Evolutionary conservation across 306 rosid species (phyloP), one percentile per base, ranked within the genome.

Genomic region (Pterocarpus macrocarpus): DNA sequence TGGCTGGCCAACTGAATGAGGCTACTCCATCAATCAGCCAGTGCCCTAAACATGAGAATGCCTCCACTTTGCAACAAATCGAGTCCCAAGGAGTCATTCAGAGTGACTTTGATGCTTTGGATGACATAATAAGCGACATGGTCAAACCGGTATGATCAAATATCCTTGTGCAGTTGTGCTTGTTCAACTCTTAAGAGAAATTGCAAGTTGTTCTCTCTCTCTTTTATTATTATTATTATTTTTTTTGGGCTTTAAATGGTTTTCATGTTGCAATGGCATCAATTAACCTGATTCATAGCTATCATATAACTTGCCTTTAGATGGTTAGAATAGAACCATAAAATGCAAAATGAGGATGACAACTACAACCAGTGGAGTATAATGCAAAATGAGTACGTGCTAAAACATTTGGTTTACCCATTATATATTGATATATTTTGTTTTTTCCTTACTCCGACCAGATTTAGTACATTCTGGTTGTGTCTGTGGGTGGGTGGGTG

Each of bases 111-210:
- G 90, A 36, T 10, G 81, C 89, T 1, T 66, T 91, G 80, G 93
- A 92, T 77, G 94, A 92, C 75, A 82, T 91, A 66, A 82, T 85
- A 79, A 69, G 33, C 57, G 56, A 87, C 22, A 81, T 90, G 75
- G 77, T 72, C 77, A 86, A 77, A 82, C 84, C 49, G 93, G 93
- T 90, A 93, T 75, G 85, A 67, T 80, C 66, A 64, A 30, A 63
- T 53, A 34, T 59, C 65, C 22, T 50, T 36, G 28, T 22, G 28
- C 28, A 22, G 78, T 66, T 64, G 44, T 41, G 13, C 16, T 22
- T 16, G 32, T 63, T 56, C 67, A 63, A 49, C 35, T 47, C n/a
- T 41, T 30, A 35, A 58, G 38, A 69, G 38, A 39, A 53, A 34
- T 15, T 52, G 0, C 55, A 73, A 17, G 17, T 30, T 74, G 11